Conservation (phyloP, 2,329 filamentous ascomycete genomes). For the Thielaviopsis punctulata region DNA sequence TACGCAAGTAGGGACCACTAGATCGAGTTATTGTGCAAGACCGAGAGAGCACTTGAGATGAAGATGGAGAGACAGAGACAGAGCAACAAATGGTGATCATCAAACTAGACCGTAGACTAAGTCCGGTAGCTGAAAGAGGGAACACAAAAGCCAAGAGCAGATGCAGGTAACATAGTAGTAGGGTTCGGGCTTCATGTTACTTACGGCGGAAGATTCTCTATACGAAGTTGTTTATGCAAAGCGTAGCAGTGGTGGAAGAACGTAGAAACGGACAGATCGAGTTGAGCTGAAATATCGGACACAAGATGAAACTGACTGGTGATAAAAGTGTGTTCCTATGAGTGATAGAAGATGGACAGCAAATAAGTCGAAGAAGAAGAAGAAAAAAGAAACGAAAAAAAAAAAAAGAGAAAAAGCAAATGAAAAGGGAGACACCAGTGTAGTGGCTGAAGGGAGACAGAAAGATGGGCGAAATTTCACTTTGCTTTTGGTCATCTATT, state of each 20-base stretch:
- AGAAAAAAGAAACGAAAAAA: neutral
- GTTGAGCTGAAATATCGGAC: neutral
- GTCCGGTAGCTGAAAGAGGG: neutral
- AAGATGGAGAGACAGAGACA: neutral
- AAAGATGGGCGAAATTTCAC: neutral
- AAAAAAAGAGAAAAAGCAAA: neutral
- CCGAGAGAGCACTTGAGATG: neutral
- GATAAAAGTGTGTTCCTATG: neutral
- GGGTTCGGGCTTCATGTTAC: no score
- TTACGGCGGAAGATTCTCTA: no score
- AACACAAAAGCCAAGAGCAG: neutral
- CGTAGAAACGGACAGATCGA: neutral
- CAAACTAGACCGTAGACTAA: neutral
- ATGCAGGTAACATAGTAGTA: neutral
- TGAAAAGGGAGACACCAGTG: neutral
- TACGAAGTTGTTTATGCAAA: no score
- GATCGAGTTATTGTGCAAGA: neutral
- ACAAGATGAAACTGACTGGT: neutral
- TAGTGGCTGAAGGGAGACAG: neutral
- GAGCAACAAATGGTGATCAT: neutral
- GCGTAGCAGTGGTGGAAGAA: neutral
- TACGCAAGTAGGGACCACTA: neutral
- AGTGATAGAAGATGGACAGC: neutral
- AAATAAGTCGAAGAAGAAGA: neutral
- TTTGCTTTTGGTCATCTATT: neutral